Percentiles rank a stretch among this genome's conserved stretches.
Conservation (phyloP, 148 eudicot genomes). For the Rhododendron ferrugineum region DNA sequence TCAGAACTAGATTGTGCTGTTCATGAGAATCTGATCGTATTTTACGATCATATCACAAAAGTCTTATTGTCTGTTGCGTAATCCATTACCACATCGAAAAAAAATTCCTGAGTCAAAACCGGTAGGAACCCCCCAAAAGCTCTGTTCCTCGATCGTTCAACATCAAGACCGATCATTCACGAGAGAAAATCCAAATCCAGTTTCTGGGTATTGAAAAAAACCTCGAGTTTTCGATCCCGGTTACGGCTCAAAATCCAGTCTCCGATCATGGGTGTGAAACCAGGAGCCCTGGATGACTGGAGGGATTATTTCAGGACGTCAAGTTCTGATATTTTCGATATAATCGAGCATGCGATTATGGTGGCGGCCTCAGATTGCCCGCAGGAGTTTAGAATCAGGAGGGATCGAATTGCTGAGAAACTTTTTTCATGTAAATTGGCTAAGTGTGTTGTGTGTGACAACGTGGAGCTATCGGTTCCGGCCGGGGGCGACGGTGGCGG, state of each 20-base stretch:
- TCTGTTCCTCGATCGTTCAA: not conserved
- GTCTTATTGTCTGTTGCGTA: not conserved
- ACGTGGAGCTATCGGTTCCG: slow-evolving; percentile 49
- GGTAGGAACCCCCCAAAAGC: not conserved
- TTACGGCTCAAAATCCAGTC: slow-evolving; percentile 7
- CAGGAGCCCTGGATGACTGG: slow-evolving; percentile 58
- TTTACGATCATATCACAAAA: not conserved
- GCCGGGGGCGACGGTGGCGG: slow-evolving; percentile 9
- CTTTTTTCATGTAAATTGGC: slow-evolving; percentile 50
- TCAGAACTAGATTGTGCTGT: not conserved
- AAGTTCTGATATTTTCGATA: slow-evolving; percentile 61
- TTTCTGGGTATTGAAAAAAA: slow-evolving; percentile 26
- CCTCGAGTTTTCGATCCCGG: slow-evolving; percentile 22
- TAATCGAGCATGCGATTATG: slow-evolving; percentile 65
- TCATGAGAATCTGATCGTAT: slow-evolving; percentile 9
- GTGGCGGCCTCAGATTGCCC: slow-evolving; percentile 91
- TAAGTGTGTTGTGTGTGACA: slow-evolving; percentile 59
- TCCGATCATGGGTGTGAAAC: slow-evolving; percentile 35
- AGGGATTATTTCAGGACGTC: slow-evolving; percentile 35
- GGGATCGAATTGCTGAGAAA: slow-evolving; percentile 63
- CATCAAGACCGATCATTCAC: not conserved
- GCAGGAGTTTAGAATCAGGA: slow-evolving; percentile 47
- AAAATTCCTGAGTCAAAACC: not conserved
- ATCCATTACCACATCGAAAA: slow-evolving; percentile 6
- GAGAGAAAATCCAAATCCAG: slow-evolving; percentile 18